Percentiles rank a stretch among this genome's conserved stretches.
These are phyloP conservation scores for Quillaja saponaria DNA, from an alignment of 306 rosid genomes.

Conservation along the genomic window DNA sequence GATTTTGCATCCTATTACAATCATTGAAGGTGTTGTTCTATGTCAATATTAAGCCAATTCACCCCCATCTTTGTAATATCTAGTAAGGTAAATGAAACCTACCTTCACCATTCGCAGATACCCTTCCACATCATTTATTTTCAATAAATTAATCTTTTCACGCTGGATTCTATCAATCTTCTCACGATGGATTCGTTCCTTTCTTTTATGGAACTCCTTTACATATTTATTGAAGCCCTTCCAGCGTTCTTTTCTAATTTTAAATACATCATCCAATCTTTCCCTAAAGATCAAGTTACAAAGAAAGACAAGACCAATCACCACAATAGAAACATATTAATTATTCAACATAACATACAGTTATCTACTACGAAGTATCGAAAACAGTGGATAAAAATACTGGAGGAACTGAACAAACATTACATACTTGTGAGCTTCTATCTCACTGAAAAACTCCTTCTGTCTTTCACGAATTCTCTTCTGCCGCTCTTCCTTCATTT, in stretches of 20 bases:
- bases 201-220: constrained; percentile 93
- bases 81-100: constrained; percentile 25
- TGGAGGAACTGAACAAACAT: constrained; percentile 2
- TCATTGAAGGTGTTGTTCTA: constrained; percentile 20
- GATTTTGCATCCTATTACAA: constrained; percentile 87
- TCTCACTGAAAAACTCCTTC: constrained; percentile 92
- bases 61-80: constrained; percentile 17
- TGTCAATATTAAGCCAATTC: constrained; percentile 6
- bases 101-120: constrained; percentile 99
- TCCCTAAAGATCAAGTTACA: constrained; percentile 65
- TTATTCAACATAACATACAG: background rate
- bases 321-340: background rate
- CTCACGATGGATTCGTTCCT: constrained; percentile 97
- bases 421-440: constrained; percentile 97
- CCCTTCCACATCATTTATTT: constrained; percentile 98
- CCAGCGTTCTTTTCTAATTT: constrained; percentile 86
- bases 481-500: constrained; percentile 99
- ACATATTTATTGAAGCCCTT: constrained; percentile 90
- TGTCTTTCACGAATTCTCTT: constrained; percentile 97
- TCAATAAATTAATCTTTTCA: constrained; percentile 93
- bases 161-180: constrained; percentile 98
- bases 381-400: constrained; percentile 11
- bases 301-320: constrained; percentile 21
- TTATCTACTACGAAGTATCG: constrained; percentile 17
- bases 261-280: constrained; percentile 86